Evolutionary conservation across 2,329 filamentous ascomycete genomes (phyloP), one percentile per base, ranked within the genome.

Genomic region (Ascochyta clinopodiicola): DNA sequence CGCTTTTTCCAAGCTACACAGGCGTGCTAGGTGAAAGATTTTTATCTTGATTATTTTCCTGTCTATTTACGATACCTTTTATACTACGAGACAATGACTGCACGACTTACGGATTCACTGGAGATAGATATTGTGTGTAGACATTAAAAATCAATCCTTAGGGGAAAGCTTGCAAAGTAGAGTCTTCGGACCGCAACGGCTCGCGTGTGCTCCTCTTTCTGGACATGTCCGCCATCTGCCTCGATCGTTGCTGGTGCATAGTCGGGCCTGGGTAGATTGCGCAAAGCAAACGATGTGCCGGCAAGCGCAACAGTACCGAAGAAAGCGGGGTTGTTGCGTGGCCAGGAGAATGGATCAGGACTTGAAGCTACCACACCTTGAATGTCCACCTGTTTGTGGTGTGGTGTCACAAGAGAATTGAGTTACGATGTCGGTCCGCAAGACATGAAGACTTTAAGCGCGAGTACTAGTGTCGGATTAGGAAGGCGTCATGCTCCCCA

Each of bases 1-100:
- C 85, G 93, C 56, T 96, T 88, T 74, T 95, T 96, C 68, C 91
- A 91, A 7, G 84, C 88, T 2, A 77, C 88, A 25, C 82, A 88
- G 39, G 55, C 61, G n/a, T 61, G 70, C 37, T 73, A 57, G 46
- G 45, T 9, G 21, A 15, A n/a, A 3, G 4, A 27, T 12, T 32
- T 43, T n/a, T 3, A 17, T 15, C 15, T 17, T n/a, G n/a, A 17
- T 8, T 6, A 8, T 17, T 35, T 35, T 8, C 13, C n/a, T 37
- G 35, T 10, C 6, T 19, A 9, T 21, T 21, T 37, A 21, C 35
- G 9, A 8, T 31, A 31, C 12, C 29, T 31, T 31, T 31, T 12
- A 4, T 31, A 21, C 8, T 24, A 38, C 44, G 51, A 44, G 13
- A 8, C 44, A 17, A 49, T 19, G 44, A 49, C 27, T 34, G 12